These are phyloP conservation scores for Cyclotella distinguenda DNA, from an alignment of 108 stramenopile genomes.

Conservation along the genomic window DNA sequence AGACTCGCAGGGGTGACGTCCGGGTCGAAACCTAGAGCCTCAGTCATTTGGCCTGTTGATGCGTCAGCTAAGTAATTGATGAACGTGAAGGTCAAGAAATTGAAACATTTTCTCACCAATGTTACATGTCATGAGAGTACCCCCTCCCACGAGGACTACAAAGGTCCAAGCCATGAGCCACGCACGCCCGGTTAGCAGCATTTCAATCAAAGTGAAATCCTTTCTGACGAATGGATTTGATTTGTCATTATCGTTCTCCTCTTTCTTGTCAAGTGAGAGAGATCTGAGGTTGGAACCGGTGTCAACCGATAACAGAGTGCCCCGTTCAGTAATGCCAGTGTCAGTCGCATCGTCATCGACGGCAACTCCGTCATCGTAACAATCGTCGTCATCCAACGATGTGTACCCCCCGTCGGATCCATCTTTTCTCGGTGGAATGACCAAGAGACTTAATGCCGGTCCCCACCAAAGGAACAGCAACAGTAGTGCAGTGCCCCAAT, in stretches of 20 bases:
- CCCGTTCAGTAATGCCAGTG: constrained; percentile 11
- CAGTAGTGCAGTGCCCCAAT: constrained; percentile 56
- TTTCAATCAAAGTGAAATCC: constrained; percentile 65
- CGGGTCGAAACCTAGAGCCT: constrained; percentile 63
- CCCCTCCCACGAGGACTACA: constrained; percentile 72
- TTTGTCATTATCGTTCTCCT: constrained; percentile 18
- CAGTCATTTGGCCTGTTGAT: constrained; percentile 76
- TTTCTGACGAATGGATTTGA: not conserved
- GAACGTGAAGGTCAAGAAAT: not conserved
- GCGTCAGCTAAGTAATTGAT: not conserved
- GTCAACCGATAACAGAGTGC: constrained; percentile 30
- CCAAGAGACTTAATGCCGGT: constrained; percentile 55
- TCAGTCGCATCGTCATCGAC: not conserved
- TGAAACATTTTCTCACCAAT: constrained; percentile 38
- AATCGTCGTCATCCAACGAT: constrained; percentile 18
- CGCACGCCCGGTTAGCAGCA: constrained; percentile 66
- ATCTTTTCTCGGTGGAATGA: constrained; percentile 52
- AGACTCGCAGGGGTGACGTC: constrained; percentile 63
- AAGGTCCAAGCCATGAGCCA: constrained; percentile 82
- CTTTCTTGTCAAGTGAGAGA: constrained; percentile 1
- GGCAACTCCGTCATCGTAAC: constrained; percentile 20
- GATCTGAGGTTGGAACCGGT: not conserved
- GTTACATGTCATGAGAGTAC: constrained; percentile 84
- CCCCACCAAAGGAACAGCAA: constrained; percentile 65
- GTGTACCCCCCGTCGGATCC: constrained; percentile 10